These are phyloP conservation scores for Paramecium pentaurelia DNA, from an alignment of 73 alveolate species.

Conservation along the genomic window DNA sequence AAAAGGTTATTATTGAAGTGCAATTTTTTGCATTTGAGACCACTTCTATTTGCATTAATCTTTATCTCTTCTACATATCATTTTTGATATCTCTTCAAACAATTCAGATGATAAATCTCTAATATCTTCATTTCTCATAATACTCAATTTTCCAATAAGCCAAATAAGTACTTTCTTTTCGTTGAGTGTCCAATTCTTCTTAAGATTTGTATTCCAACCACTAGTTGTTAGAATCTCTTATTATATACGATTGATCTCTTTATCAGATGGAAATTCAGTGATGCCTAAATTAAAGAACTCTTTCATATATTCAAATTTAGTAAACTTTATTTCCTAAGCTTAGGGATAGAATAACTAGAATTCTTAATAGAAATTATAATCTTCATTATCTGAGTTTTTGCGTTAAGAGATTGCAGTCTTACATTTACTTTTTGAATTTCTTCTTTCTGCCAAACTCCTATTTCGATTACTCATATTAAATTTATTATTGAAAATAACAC, in stretches of 20 bases:
- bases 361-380: not conserved
- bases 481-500: not conserved
- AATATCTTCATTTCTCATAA: not conserved
- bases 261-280: not conserved
- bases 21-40: conserved; percentile 11
- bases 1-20: not conserved
- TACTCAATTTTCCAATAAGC: conserved; percentile 15
- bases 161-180: conserved; percentile 36
- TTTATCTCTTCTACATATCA: conserved; percentile 37
- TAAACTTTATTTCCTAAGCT: not conserved
- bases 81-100: not conserved
- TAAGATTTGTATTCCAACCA: not conserved
- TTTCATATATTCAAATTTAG: conserved; percentile 25
- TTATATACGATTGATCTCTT: not conserved
- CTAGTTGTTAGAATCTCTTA: not conserved
- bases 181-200: conserved; percentile 29
- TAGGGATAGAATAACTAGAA: not conserved
- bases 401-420: not conserved
- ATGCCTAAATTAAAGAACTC: conserved; percentile 39
- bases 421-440: not conserved
- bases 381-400: not conserved
- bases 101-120: not conserved
- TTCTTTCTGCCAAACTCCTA: conserved; percentile 16
- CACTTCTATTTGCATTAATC: conserved; percentile 19
- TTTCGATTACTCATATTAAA: conserved; percentile 5